Conservation (phyloP, 306 rosid genomes). For the Neltuma alba region DNA sequence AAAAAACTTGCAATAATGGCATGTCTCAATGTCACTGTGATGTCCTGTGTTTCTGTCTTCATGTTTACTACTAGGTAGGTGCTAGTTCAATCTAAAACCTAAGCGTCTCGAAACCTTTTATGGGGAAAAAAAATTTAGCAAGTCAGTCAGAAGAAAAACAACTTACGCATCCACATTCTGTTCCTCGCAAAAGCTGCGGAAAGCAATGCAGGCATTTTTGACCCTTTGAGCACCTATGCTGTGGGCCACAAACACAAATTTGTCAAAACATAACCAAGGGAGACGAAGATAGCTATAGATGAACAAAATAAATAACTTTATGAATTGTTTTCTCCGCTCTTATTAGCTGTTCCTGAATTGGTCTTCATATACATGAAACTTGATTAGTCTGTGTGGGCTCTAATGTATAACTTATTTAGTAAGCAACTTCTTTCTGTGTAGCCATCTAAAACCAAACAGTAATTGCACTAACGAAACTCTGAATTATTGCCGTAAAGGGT, state of each 20-base stretch:
- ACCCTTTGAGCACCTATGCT: slow-evolving; percentile 97
- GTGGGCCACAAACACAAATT: slow-evolving; percentile 38
- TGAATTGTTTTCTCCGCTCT: no score
- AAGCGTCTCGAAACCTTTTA: background rate
- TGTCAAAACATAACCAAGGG: slow-evolving; percentile 19
- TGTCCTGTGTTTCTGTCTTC: background rate
- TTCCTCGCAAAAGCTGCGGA: slow-evolving; percentile 84
- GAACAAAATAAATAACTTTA: background rate
- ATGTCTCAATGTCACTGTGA: background rate
- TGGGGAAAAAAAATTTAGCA: slow-evolving; percentile 1
- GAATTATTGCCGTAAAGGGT: background rate
- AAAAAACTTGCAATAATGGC: background rate
- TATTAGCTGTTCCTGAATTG: slow-evolving; percentile 17
- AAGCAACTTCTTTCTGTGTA: background rate
- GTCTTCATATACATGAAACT: slow-evolving; percentile 9
- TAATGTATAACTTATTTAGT: background rate
- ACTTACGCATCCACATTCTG: slow-evolving; percentile 85
- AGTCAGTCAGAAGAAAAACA: slow-evolving; percentile 26
- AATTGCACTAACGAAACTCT: slow-evolving; percentile 4
- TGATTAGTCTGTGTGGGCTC: background rate
- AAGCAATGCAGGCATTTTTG: slow-evolving; percentile 77
- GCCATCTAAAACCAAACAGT: background rate
- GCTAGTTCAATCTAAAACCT: background rate
- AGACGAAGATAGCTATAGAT: slow-evolving; percentile 3
- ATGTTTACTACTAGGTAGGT: background rate